A percentile compares a stretch with the other conserved stretches of the same genome.
These are phyloP conservation scores for Persicaria tinctoria DNA, from an alignment of 148 eudicot species.

Conservation along the genomic window DNA sequence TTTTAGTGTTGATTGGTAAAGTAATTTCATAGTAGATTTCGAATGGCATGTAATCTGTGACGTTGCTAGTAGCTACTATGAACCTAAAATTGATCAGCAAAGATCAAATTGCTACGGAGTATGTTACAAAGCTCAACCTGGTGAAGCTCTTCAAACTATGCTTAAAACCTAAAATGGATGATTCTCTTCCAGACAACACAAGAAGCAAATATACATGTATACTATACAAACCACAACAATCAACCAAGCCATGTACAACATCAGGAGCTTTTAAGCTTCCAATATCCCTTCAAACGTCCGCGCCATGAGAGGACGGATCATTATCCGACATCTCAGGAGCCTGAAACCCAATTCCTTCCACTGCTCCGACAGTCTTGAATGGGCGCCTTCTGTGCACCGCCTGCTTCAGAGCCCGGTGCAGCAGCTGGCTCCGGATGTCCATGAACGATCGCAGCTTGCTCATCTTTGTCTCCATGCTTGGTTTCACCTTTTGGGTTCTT, in stretches of 20 bases:
- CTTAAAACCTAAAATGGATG: no score
- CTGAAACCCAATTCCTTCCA: slow-evolving; percentile 54
- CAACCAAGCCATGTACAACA: not conserved
- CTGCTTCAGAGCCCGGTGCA: slow-evolving; percentile 53
- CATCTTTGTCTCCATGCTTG: slow-evolving; percentile 20
- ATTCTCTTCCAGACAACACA: no score
- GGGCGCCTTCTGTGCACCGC: slow-evolving; percentile 41
- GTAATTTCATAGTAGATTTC: no score
- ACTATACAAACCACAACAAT: slow-evolving; percentile 1
- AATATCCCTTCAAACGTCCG: not conserved
- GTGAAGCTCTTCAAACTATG: no score
- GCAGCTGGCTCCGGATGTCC: slow-evolving; percentile 68
- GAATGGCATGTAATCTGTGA: no score
- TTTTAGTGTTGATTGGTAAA: no score
- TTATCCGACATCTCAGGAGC: slow-evolving; percentile 22
- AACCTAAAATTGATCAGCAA: no score
- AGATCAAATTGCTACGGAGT: no score
- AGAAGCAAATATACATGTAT: not conserved
- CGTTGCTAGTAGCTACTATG: no score
- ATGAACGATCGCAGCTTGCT: slow-evolving; percentile 36
- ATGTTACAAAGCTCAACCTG: no score
- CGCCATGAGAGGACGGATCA: not conserved
- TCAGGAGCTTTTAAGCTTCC: not conserved
- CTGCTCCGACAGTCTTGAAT: slow-evolving; percentile 64
- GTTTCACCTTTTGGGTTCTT: not conserved